phyloP scores from a whole-genome alignment of 2,329 filamentous ascomycete species.

The Phialemoniopsis sp. region DNA sequence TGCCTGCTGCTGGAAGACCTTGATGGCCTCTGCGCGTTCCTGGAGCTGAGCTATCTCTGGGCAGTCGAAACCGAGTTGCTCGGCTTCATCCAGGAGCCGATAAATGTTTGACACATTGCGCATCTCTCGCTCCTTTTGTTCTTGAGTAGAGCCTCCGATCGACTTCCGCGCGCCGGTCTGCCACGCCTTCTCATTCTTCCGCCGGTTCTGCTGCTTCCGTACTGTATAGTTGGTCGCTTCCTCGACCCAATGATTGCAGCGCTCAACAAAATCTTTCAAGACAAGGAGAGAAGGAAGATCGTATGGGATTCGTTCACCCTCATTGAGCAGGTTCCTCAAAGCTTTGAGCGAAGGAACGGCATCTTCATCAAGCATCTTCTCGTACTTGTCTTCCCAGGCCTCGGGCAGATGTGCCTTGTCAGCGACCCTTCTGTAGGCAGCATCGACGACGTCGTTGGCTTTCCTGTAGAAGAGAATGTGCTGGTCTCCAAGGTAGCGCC shows the following conservation, averaged over 20 bases:
- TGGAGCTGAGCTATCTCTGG: constrained; percentile 82
- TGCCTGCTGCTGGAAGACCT: constrained; percentile 77
- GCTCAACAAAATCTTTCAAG: constrained; percentile 85
- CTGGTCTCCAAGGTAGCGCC: constrained; percentile 64
- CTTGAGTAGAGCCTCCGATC: constrained; percentile 50
- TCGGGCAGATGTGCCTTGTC: constrained; percentile 87
- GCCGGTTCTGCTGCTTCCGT: constrained; percentile 93
- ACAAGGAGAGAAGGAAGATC: constrained; percentile 77
- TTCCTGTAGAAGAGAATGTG: constrained; percentile 78
- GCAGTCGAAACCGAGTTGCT: constrained; percentile 88
- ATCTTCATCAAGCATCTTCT: constrained; percentile 78
- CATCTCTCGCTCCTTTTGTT: constrained; percentile 82
- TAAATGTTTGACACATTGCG: constrained; percentile 87
- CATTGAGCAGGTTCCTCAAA: constrained; percentile 76
- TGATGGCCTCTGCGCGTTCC: constrained; percentile 81
- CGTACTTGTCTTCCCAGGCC: constrained; percentile 85
- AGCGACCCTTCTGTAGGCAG: constrained; percentile 68
- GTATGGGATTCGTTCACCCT: constrained; percentile 95
- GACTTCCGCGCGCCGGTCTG: constrained; percentile 70
- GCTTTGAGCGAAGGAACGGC: constrained; percentile 81
- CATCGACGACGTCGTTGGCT: constrained; percentile 64
- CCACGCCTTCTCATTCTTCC: constrained; percentile 89
- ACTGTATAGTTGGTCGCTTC: constrained; percentile 95
- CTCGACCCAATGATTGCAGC: constrained; percentile 96
- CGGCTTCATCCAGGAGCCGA: constrained; percentile 76